These are phyloP conservation scores for Xylaria sp. DNA, from an alignment of 2,329 filamentous ascomycete species.

Conservation along the genomic window DNA sequence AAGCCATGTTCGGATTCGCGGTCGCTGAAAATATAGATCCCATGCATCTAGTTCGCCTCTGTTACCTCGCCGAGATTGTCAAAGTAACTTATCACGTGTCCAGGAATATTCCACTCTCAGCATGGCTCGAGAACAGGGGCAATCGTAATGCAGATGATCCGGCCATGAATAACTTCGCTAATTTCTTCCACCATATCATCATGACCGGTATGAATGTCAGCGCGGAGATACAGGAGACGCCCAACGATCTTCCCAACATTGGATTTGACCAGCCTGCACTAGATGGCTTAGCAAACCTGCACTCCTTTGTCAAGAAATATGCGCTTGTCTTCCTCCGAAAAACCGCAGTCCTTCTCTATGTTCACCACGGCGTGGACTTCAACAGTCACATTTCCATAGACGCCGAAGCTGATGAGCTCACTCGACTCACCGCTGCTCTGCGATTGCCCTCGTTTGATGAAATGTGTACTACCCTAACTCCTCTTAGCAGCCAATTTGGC, in stretches of 20 bases:
- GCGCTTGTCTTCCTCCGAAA: slow-evolving; percentile 93
- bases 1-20: slow-evolving; percentile 77
- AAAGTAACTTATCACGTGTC: slow-evolving; percentile 76
- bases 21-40: slow-evolving; percentile 78
- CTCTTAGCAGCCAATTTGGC: slow-evolving; percentile 56
- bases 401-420: slow-evolving; percentile 79
- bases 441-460: slow-evolving; percentile 82
- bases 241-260: slow-evolving; percentile 53
- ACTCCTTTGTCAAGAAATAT: slow-evolving; percentile 78
- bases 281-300: slow-evolving; percentile 64
- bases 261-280: slow-evolving; percentile 68
- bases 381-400: slow-evolving; percentile 73
- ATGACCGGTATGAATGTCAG: slow-evolving; percentile 58
- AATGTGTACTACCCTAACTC: slow-evolving; percentile 72
- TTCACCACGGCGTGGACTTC: slow-evolving; percentile 90
- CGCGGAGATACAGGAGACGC: slow-evolving; percentile 50
- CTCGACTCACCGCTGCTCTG: slow-evolving; percentile 80
- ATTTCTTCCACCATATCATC: slow-evolving; percentile 63
- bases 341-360: slow-evolving; percentile 82
- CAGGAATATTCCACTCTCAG: slow-evolving; percentile 62
- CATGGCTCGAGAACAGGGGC: slow-evolving; percentile 61
- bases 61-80: slow-evolving; percentile 90
- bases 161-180: slow-evolving; percentile 64
- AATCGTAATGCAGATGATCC: slow-evolving; percentile 58
- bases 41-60: slow-evolving; percentile 82